phyloP scores from a whole-genome alignment of 2,329 filamentous ascomycete species.

The Pseudocercospora eumusae region DNA sequence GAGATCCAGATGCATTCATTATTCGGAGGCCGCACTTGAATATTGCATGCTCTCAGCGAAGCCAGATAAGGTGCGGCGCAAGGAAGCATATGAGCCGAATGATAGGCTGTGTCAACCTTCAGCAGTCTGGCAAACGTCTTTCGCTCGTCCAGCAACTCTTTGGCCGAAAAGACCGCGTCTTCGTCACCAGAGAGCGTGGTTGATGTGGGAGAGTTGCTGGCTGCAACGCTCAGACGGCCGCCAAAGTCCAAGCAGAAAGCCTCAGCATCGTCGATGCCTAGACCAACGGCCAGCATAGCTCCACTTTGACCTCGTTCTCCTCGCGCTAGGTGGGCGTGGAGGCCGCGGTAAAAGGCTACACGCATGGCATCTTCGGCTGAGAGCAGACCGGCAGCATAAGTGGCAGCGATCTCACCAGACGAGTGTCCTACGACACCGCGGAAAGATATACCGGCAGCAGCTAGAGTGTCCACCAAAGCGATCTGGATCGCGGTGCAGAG shows the following conservation, averaged over 20 bases:
- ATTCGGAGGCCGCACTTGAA: slow-evolving; percentile 19
- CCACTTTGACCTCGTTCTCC: slow-evolving; percentile 27
- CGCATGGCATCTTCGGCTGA: slow-evolving; percentile 27
- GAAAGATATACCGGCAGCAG: slow-evolving; percentile 29
- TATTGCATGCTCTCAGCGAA: slow-evolving; percentile 20
- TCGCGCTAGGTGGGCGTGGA: slow-evolving; percentile 20
- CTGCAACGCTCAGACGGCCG: slow-evolving; percentile 29
- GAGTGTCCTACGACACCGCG: slow-evolving; percentile 38
- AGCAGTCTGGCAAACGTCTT: slow-evolving; percentile 45
- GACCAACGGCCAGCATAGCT: slow-evolving; percentile 41
- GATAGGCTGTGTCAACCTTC: slow-evolving; percentile 49
- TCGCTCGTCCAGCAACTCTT: slow-evolving; percentile 38
- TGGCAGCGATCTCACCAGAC: slow-evolving; percentile 41
- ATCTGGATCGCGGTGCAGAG: slow-evolving; percentile 60
- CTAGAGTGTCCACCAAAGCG: slow-evolving; percentile 48
- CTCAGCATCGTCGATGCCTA: slow-evolving; percentile 25
- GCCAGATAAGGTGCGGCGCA: slow-evolving; percentile 26
- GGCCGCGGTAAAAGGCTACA: slow-evolving; percentile 33
- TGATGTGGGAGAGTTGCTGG: slow-evolving; percentile 45
- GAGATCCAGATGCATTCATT: slow-evolving; percentile 31
- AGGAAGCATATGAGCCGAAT: slow-evolving; percentile 44
- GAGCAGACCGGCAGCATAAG: slow-evolving; percentile 36
- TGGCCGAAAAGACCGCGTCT: slow-evolving; percentile 40
- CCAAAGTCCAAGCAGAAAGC: slow-evolving; percentile 31
- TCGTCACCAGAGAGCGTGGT: slow-evolving; percentile 51